Evolutionary conservation across 768 basidiomycete genomes (phyloP).

Genomic region (Tephrocybe sp.): DNA sequence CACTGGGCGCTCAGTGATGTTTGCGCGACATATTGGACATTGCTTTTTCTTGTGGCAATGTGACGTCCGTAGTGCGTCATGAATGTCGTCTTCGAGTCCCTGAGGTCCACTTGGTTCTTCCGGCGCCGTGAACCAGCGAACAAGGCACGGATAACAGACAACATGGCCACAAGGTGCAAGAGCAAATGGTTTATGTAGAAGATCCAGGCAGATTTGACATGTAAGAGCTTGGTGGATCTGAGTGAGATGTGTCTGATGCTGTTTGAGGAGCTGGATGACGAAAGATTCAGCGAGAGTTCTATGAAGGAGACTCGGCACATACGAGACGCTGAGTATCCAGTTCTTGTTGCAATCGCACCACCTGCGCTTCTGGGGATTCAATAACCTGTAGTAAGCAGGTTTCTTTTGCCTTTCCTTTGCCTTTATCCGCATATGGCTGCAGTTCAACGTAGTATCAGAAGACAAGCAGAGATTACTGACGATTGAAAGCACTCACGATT

Average conservation of each 20-base stretch:
- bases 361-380: conserved; percentile 21
- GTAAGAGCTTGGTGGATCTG: conserved; percentile 62
- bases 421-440: conserved; percentile 32
- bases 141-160: conserved; percentile 67
- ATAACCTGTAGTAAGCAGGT: conserved; percentile 17
- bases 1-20: conserved; percentile 56
- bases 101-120: conserved; percentile 14
- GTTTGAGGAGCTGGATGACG: conserved; percentile 39
- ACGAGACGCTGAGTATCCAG: conserved; percentile 38
- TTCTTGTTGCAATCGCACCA: conserved; percentile 42
- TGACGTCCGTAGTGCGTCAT: conserved; percentile 27
- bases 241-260: conserved; percentile 51
- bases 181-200: conserved; percentile 70
- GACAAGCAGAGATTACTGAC: background rate
- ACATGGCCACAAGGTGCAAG: conserved; percentile 76
- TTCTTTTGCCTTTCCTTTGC: conserved; percentile 35
- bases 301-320: conserved; percentile 12
- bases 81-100: conserved; percentile 29
- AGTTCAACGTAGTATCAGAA: background rate
- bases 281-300: background rate
- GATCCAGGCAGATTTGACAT: conserved; percentile 78
- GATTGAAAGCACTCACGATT: conserved; percentile 18
- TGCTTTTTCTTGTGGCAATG: conserved; percentile 59
- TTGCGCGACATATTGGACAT: conserved; percentile 73
- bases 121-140: conserved; percentile 69